Evolutionary conservation across 108 stramenopile species (phyloP).

Genomic region (Nannochloropsis gaditana): DNA sequence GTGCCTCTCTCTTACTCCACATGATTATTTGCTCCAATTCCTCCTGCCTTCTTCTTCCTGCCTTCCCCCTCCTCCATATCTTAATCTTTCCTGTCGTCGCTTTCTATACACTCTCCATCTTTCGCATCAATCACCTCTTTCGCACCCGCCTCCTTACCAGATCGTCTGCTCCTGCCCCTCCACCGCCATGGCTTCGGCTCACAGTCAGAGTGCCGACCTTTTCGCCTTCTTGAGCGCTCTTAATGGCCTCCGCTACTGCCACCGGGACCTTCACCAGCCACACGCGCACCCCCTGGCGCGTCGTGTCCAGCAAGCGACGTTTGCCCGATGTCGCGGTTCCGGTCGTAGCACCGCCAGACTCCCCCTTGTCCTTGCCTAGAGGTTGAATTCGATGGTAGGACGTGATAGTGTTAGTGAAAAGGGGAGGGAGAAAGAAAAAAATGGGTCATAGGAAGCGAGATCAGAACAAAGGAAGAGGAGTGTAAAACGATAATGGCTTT

Average conservation of each 20-base stretch:
- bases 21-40: not conserved
- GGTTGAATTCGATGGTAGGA: not conserved
- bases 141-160: not conserved
- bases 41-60: not conserved
- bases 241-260: not conserved
- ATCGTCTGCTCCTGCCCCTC: not conserved
- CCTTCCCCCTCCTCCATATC: not conserved
- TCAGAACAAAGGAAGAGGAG: not conserved
- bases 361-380: not conserved
- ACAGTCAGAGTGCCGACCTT: conserved; percentile 8
- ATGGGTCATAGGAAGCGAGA: not conserved
- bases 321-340: not conserved
- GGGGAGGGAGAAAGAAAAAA: not conserved
- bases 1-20: not conserved
- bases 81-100: not conserved
- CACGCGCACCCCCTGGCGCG: not conserved
- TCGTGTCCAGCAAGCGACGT: not conserved
- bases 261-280: not conserved
- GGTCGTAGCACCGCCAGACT: not conserved
- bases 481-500: not conserved
- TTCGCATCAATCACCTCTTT: not conserved
- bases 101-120: not conserved
- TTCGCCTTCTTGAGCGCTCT: not conserved
- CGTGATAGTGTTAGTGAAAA: not conserved
- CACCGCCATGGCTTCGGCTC: not conserved